Evolutionary conservation across 2,329 filamentous ascomycete genomes (phyloP), one percentile per base, ranked within the genome.

Genomic region (Trichoderma breve): DNA sequence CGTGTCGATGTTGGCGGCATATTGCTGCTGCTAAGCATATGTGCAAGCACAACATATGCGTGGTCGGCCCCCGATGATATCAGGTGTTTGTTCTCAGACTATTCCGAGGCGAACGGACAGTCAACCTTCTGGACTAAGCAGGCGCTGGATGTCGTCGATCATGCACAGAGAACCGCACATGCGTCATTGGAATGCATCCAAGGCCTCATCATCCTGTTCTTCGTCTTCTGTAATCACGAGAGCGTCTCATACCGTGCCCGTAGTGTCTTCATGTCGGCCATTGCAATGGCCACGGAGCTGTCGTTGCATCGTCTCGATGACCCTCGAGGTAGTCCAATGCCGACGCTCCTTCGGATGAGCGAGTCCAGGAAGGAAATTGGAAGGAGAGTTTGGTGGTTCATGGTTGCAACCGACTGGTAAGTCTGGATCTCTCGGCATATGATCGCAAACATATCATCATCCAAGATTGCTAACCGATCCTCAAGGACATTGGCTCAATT

Each of bases 341-440:
- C 74, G 1, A 75, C 76, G 3, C 43, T 72, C 21, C 75, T 78
- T 8, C 78, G 76, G 21, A 71, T 73, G 24, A 73, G 73, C 3
- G 78, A 77, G 24, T 15, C 80, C 1, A 76, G 77, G 39, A 76
- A 74, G 6, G 84, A 85, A 69, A 78, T 82, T 47, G 83, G 81
- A 53, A 77, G 83, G 21, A 78, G 84, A 60, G 74, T 84, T 4
- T 85, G 83, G 84, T 85, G 83, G 83, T 82, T 84, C 73, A 76
- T 85, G 6, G 79, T 79, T 11, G 76, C 80, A 1, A 82, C 80
- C 5, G 83, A 85, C 72, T 84, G 81, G 83, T 82, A 72, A 74
- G 77, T 60, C 8, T 30, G 30, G 21, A 12, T 7, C 21, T 34
- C 14, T 15, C n/a, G 4, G 47, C 53, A 6, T 15, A 28, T 28